Conservation (phyloP, 257 asterid species). For the Solanum tarijense region DNA sequence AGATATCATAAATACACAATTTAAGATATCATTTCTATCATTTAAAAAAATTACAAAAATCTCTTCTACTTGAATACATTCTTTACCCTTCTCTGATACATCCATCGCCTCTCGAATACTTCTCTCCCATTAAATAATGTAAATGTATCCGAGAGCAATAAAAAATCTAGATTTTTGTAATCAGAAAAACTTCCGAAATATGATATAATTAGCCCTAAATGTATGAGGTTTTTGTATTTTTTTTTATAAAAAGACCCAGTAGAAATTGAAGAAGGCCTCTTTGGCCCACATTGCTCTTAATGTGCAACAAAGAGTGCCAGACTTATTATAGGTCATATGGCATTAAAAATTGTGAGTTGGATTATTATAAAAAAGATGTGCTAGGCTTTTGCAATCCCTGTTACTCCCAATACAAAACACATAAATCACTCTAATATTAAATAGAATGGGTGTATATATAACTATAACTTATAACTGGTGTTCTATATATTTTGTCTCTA, state of each 20-base stretch:
- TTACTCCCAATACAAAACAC: constrained; percentile 10
- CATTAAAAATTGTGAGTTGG: neutral
- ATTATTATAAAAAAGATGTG: neutral
- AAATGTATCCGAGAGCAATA: too few species aligned
- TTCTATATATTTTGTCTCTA: constrained; percentile 32
- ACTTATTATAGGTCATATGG: neutral
- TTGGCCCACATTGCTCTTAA: neutral
- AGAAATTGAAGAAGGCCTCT: neutral
- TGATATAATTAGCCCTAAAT: neutral
- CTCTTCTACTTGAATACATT: too few species aligned
- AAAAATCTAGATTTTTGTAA: too few species aligned
- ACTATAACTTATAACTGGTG: neutral
- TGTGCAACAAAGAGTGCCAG: neutral
- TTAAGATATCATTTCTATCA: too few species aligned
- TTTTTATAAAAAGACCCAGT: neutral
- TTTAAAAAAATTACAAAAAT: neutral
- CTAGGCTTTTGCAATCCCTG: constrained; percentile 10
- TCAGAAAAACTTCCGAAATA: rapidly evolving
- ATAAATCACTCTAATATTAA: neutral
- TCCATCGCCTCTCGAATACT: neutral
- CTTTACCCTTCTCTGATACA: neutral
- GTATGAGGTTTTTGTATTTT: neutral
- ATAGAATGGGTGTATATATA: neutral
- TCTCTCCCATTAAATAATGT: too few species aligned
- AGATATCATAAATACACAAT: too few species aligned